phyloP scores from a whole-genome alignment of 306 rosid genomes.

The Adenanthera pavonina region DNA sequence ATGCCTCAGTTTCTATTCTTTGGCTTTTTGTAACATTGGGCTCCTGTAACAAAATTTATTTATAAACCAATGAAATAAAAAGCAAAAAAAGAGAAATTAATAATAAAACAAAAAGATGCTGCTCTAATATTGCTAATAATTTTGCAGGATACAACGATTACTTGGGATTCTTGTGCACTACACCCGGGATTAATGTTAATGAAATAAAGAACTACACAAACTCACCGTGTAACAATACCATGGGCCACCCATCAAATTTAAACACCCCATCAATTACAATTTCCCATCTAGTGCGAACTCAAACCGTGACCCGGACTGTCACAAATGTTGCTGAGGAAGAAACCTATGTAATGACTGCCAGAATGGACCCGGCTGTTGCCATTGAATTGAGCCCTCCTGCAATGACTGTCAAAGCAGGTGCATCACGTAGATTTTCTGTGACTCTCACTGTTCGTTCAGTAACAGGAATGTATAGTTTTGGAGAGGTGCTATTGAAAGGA shows the following conservation, averaged over 20 bases:
- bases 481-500: constrained; percentile 90
- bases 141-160: constrained; percentile 83
- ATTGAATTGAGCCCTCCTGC: constrained; percentile 86
- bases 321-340: constrained; percentile 91
- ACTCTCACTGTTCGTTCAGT: constrained; percentile 80
- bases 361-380: constrained; percentile 90
- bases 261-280: constrained; percentile 87
- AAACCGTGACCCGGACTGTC: constrained; percentile 69
- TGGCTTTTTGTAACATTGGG: not conserved
- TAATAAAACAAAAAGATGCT: not conserved
- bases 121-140: constrained; percentile 23
- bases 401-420: constrained; percentile 80
- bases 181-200: constrained; percentile 77
- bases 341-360: constrained; percentile 74
- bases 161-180: constrained; percentile 95
- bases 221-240: constrained; percentile 75
- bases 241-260: constrained; percentile 79
- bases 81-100: not conserved
- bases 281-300: constrained; percentile 82
- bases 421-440: constrained; percentile 71
- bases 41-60: not conserved
- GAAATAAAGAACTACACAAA: constrained; percentile 85
- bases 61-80: not conserved
- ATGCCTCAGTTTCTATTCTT: not conserved
- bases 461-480: constrained; percentile 85